A percentile compares a stretch with the other conserved stretches of the same genome.
These are phyloP conservation scores for Pseudonitzschia delicatissima DNA, from an alignment of 108 stramenopile species.

Conservation along the genomic window DNA sequence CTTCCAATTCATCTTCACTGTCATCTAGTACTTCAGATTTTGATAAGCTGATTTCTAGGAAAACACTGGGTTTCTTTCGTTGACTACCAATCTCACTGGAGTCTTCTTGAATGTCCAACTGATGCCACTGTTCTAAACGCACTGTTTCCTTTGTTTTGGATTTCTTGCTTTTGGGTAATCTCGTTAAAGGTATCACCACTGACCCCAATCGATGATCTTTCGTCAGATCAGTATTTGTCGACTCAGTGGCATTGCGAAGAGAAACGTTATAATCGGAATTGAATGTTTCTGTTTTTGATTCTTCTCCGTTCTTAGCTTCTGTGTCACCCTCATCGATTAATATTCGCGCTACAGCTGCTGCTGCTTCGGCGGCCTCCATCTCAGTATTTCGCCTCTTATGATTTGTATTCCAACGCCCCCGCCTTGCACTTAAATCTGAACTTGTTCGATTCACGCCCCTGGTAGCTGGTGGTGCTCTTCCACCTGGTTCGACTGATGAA, in stretches of 20 bases:
- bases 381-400: conserved; percentile 19
- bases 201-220: conserved; percentile 60
- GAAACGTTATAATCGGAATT: conserved; percentile 25
- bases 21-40: conserved; percentile 49
- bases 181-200: conserved; percentile 60
- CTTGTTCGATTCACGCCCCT: conserved; percentile 12
- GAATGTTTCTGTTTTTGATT: neutral
- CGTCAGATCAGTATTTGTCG: conserved; percentile 18
- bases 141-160: conserved; percentile 31
- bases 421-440: conserved; percentile 13
- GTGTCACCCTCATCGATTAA: conserved; percentile 29
- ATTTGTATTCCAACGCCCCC: conserved; percentile 17
- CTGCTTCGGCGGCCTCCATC: conserved; percentile 45
- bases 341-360: conserved; percentile 40
- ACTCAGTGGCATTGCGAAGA: neutral
- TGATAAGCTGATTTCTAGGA: conserved; percentile 71
- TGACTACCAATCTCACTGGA: conserved; percentile 7
- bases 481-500: neutral
- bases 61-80: conserved; percentile 68
- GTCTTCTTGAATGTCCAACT: conserved; percentile 30
- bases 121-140: conserved; percentile 73
- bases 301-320: neutral
- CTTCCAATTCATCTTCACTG: conserved; percentile 62
- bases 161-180: conserved; percentile 53
- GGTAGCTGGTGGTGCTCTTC: neutral